phyloP scores from a whole-genome alignment of 345 rosid genomes.

The Gossypioides kirkii region DNA sequence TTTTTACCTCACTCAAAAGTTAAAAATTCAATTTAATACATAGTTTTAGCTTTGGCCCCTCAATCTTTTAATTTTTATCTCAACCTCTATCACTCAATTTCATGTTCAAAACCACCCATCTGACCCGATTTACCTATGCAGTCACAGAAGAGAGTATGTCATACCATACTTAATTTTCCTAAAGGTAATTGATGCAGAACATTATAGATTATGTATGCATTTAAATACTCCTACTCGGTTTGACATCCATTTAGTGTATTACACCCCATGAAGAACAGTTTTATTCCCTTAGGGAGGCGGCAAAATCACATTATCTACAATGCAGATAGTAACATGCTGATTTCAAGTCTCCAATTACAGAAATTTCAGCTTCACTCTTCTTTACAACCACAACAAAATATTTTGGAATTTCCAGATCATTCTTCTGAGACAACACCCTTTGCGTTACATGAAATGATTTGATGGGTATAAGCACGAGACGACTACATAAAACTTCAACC shows the following conservation, averaged over 20 bases:
- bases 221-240: background rate
- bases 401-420: background rate
- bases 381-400: background rate
- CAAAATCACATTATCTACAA: constrained; percentile 20
- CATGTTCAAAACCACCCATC: no score
- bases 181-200: background rate
- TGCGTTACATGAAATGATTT: constrained; percentile 1
- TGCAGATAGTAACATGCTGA: background rate
- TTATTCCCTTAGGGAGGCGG: background rate
- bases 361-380: constrained; percentile 9
- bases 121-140: background rate
- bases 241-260: background rate
- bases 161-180: background rate
- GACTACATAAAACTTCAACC: background rate
- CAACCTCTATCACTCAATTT: no score
- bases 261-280: background rate
- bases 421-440: constrained; percentile 1
- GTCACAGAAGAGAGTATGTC: background rate
- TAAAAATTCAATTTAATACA: no score
- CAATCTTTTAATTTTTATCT: no score
- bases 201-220: background rate
- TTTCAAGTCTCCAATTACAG: constrained; percentile 4
- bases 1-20: no score
- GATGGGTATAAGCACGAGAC: background rate
- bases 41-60: no score